These are phyloP conservation scores for Neurospora sp. DNA, from an alignment of 495 filamentous ascomycete genomes.

Conservation along the genomic window DNA sequence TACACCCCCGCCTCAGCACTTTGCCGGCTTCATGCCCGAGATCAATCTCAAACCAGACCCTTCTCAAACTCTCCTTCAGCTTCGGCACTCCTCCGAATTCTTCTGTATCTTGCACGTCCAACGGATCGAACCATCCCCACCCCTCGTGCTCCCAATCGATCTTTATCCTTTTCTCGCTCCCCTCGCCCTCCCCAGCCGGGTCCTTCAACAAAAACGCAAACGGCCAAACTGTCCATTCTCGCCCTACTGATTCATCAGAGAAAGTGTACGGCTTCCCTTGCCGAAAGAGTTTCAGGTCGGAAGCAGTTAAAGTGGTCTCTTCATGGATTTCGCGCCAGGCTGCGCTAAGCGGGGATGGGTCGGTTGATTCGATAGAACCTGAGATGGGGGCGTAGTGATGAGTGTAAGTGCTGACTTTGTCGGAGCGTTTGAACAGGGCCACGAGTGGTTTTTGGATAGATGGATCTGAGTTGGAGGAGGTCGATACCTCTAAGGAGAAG, in stretches of 20 bases:
- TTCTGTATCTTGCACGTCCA: slow-evolving; percentile 27
- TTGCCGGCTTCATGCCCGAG: slow-evolving; percentile 30
- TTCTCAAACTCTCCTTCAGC: slow-evolving; percentile 42
- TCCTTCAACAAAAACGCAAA: slow-evolving; percentile 48
- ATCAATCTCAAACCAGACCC: slow-evolving; percentile 47
- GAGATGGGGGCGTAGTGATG: slow-evolving; percentile 50
- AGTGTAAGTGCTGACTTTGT: slow-evolving; percentile 48
- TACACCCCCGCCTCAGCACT: slow-evolving; percentile 36
- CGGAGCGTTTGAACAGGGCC: slow-evolving; percentile 50
- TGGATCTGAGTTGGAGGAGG: slow-evolving; percentile 3
- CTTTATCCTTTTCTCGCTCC: slow-evolving; percentile 32
- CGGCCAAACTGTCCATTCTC: slow-evolving; percentile 54
- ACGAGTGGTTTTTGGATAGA: slow-evolving; percentile 24
- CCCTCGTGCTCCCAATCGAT: slow-evolving; percentile 56
- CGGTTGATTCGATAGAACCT: slow-evolving; percentile 44
- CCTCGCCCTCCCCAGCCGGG: slow-evolving; percentile 19
- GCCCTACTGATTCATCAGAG: slow-evolving; percentile 37
- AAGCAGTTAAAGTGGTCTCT: slow-evolving; percentile 45
- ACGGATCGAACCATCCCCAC: slow-evolving; percentile 47
- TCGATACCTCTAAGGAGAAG: neutral
- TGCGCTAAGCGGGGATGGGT: slow-evolving; percentile 39
- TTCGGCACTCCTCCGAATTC: slow-evolving; percentile 44
- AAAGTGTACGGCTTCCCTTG: slow-evolving; percentile 52
- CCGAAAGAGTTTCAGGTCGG: slow-evolving; percentile 40
- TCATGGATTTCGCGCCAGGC: slow-evolving; percentile 55